phyloP scores from a whole-genome alignment of 306 rosid species.

The Cicer cuneatum region DNA sequence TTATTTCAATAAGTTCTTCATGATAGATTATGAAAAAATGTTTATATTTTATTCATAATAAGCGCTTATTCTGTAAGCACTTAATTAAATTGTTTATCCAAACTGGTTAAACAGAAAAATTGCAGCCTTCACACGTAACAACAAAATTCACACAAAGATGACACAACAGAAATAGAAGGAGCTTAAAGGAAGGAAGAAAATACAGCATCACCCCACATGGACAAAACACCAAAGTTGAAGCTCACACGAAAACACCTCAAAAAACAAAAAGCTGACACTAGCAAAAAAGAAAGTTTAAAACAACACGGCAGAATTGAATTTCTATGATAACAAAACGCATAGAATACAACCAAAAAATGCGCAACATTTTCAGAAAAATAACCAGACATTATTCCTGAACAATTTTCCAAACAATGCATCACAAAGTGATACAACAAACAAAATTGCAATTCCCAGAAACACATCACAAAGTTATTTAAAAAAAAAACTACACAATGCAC shows the following conservation, averaged over 20 bases:
- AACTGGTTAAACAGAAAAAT: not conserved
- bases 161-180: slow-evolving; percentile 23
- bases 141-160: slow-evolving; percentile 15
- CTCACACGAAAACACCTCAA: slow-evolving; percentile 39
- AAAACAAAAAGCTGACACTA: slow-evolving; percentile 40
- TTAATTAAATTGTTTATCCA: too few relatives aligned
- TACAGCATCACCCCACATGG: slow-evolving; percentile 23
- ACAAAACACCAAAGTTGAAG: slow-evolving; percentile 34
- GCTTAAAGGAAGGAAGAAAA: slow-evolving; percentile 39
- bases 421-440: slow-evolving; percentile 22
- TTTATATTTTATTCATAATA: too few relatives aligned
- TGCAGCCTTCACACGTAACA: slow-evolving; percentile 36
- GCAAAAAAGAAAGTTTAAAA: slow-evolving; percentile 47
- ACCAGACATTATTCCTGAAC: not conserved
- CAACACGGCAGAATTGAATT: slow-evolving; percentile 44
- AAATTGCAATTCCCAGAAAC: slow-evolving; percentile 35
- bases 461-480: not conserved
- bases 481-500: too few relatives aligned
- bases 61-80: too few relatives aligned
- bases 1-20: too few relatives aligned
- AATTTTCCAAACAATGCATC: slow-evolving; percentile 38
- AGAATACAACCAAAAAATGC: not conserved
- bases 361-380: not conserved
- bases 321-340: slow-evolving; percentile 7
- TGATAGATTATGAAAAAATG: too few relatives aligned